Conservation (phyloP, 176 grass and related monocot genomes). For the Oryza meridionalis region DNA sequence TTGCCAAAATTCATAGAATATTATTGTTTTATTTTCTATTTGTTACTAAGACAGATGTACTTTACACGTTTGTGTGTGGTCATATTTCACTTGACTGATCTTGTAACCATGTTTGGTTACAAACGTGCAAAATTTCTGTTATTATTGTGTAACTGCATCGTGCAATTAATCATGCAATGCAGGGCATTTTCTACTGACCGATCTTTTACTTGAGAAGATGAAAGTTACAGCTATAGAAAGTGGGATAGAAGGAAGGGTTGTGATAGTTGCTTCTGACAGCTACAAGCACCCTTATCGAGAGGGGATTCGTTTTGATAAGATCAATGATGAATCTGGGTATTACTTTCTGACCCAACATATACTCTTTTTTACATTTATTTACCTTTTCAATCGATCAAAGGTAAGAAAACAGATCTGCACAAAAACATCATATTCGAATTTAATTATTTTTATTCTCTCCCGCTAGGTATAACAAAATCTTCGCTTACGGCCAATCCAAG, state of each 20-base stretch:
- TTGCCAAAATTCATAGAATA: neutral
- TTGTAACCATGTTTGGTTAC: neutral
- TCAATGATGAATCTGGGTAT: slow-evolving; percentile 69
- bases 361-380: neutral
- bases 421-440: neutral
- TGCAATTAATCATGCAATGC: neutral
- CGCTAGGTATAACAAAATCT: neutral
- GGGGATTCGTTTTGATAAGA: slow-evolving; percentile 73
- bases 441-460: neutral
- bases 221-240: slow-evolving; percentile 53
- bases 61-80: neutral
- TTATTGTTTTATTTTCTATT: neutral
- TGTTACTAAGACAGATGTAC: neutral
- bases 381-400: neutral
- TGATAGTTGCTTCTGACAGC: slow-evolving; percentile 64
- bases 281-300: slow-evolving; percentile 53
- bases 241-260: slow-evolving; percentile 66
- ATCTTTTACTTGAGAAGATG: slow-evolving; percentile 70
- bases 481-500: slow-evolving; percentile 71
- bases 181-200: slow-evolving; percentile 80
- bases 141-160: neutral
- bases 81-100: neutral
- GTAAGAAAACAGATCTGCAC: neutral
- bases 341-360: neutral
- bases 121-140: neutral